Base-by-base conservation (phyloP, 2,329 filamentous ascomycete genomes). In the Escovopsis sp. region DNA sequence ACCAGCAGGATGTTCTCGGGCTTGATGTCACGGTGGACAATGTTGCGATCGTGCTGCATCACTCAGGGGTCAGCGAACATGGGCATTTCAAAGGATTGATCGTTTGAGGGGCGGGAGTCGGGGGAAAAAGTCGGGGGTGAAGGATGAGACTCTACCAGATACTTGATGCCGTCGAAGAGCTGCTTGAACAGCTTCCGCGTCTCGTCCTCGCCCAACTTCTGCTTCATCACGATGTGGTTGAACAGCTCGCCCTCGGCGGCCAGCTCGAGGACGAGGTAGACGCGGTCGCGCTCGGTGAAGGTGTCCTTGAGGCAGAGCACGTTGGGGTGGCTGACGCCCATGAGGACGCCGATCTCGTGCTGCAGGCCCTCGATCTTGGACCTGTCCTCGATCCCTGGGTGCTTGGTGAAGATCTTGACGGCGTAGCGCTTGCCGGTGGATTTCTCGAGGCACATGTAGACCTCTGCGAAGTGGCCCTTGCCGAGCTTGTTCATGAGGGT, bases 1-100 rank as follows among this genome's bases (percentile, higher is more conserved):
- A 82, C 78, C 31, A 98, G 67, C 8, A 98, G 66, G 30, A 98
- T 96, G 54, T 96, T 96, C 57, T 96, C 89, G 0, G 88, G 89
- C 61, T 95, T 96, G 63, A 98, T 95, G 53, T 98, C 91, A 44
- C 91, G 82, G 59, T 98, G 91, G 5, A 96, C 88, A 58, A 98
- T 94, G 53, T 91, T 93, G 47, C 91, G 84, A 46, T 96, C 91
- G 58, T 98, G 91, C 89, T 95, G 44, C 30, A n/a, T 25, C 20
- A 9, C 13, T 13, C 30, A 14, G 5, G 27, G 34, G 16, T 32
- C n/a, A 13, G 25, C 11, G 9, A 12, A 14, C 2, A 40, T n/a
- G 29, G 24, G 35, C 31, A 20, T 30, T 29, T 8, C 27, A 11
- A 11, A 8, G 11, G 27, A 29, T 27, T 27, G 25, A 6, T 20